A percentile compares a stretch with the other conserved stretches of the same genome.
Evolutionary conservation across 352 stramenopile genomes (phyloP).

Genomic region (Pythium monospermum): DNA sequence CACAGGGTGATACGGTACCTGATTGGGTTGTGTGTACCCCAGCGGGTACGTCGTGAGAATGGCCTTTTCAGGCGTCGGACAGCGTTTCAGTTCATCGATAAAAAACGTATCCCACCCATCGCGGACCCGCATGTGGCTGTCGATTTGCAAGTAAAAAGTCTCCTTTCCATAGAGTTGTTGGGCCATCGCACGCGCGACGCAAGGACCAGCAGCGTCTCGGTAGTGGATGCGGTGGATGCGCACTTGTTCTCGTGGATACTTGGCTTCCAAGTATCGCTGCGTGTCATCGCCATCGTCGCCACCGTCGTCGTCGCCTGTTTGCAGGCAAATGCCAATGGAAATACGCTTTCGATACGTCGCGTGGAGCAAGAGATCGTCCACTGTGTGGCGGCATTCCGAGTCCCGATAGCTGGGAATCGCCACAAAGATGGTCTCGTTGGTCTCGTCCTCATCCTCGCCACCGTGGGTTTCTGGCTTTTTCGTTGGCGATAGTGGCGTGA

Average conservation of each 20-base stretch:
- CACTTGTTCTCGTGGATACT: constrained; percentile 31
- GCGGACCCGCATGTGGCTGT: constrained; percentile 92
- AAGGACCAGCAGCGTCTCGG: constrained; percentile 83
- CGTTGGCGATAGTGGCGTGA: neutral
- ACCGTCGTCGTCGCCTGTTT: constrained; percentile 59
- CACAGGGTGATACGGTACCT: constrained; percentile 29
- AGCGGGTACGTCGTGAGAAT: constrained; percentile 93
- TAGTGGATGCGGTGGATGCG: constrained; percentile 61
- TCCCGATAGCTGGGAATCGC: constrained; percentile 93
- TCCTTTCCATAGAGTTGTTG: constrained; percentile 84
- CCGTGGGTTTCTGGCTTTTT: no score
- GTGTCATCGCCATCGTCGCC: constrained; percentile 44
- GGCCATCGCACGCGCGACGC: constrained; percentile 76
- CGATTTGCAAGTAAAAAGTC: constrained; percentile 91
- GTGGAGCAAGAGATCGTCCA: constrained; percentile 63
- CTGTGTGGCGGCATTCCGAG: constrained; percentile 81
- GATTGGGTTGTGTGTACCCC: constrained; percentile 83
- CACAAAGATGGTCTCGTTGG: constrained; percentile 84
- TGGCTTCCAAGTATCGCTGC: constrained; percentile 30
- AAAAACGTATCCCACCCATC: constrained; percentile 89
- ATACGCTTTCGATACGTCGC: constrained; percentile 67
- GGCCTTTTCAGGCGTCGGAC: constrained; percentile 39
- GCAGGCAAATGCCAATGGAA: constrained; percentile 84
- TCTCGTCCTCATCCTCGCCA: no score
- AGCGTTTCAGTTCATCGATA: constrained; percentile 62